Percentiles rank a stretch among this genome's conserved stretches.
These are phyloP conservation scores for Termitomyces sp. DNA, from an alignment of 768 basidiomycete species.

Conservation along the genomic window DNA sequence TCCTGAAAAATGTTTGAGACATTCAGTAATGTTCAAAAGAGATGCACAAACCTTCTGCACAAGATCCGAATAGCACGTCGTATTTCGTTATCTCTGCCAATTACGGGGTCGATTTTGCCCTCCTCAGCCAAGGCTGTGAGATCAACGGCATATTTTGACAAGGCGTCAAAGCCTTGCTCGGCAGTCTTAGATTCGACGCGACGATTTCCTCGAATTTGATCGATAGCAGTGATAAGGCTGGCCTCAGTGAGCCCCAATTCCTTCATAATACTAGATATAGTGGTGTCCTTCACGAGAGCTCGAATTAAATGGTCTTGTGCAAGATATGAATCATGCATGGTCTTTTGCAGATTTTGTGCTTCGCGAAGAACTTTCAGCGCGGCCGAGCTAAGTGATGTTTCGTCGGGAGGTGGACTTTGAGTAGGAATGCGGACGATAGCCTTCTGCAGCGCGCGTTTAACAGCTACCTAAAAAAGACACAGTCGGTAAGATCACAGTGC, in stretches of 20 bases:
- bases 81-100: constrained; percentile 91
- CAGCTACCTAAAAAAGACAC: constrained; percentile 30
- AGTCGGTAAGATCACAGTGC: neutral
- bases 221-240: constrained; percentile 67
- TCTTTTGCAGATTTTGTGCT: constrained; percentile 74
- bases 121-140: constrained; percentile 83
- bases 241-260: constrained; percentile 70
- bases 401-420: constrained; percentile 83
- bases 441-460: constrained; percentile 71
- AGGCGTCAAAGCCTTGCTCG: constrained; percentile 89
- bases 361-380: constrained; percentile 62
- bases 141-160: constrained; percentile 85
- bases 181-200: constrained; percentile 82
- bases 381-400: constrained; percentile 55
- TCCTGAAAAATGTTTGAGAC: constrained; percentile 36
- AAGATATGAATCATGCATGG: constrained; percentile 85
- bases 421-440: constrained; percentile 76
- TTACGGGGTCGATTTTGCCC: constrained; percentile 94
- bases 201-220: constrained; percentile 77
- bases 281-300: constrained; percentile 71
- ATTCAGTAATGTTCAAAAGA: neutral
- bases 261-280: constrained; percentile 65
- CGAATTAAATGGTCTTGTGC: constrained; percentile 91
- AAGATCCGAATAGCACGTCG: constrained; percentile 79
- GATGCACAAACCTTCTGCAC: constrained; percentile 53